Base-by-base conservation (phyloP, 805 yeast genomes). In the Candida golubevii region DNA sequence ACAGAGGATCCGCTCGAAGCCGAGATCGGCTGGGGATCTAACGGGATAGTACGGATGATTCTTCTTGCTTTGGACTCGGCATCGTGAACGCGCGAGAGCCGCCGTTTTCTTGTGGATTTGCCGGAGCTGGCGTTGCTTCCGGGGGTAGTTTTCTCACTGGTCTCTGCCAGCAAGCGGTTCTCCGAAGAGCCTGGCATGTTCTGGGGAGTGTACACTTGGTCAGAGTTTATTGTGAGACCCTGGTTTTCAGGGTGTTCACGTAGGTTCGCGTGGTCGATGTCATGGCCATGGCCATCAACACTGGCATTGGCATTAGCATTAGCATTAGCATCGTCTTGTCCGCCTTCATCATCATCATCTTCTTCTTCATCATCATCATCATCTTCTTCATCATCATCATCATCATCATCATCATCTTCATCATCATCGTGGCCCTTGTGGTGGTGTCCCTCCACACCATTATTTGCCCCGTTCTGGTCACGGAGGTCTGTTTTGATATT, bases 11-110 rank as follows among this genome's bases (percentile, higher is more conserved):
- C 54, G 47, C 64, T 66, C 15, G 60, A 45, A 0, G 64, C 69
- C 3, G 79, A 63, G 28, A 86, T 86, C 6, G 95, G 95, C 42
- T 78, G 83, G 0, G 95, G 95, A 60, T 86, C 95, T 50, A 86
- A 66, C 2, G 95, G 95, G 52, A 86, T 82, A 0, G 90, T 86
- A 38, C 80, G 75, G 37, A 86, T 86, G 49, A 86, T 83, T 57
- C 76, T 79, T 50, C 93, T 71, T 0, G 91, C 93, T 38, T 82
- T 78, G 26, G 79, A 74, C 57, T 83, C 91, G 1, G 88, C 86
- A 57, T 83, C 76, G 33, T 73, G 66, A 6, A 79, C 72, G 42
- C 69, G 75, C 2, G 85, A 78, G 10, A 82, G 60, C 4, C 80
- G 67, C 51, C 85, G 66, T 26, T 65, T 69, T 49, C 68, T 77